Evolutionary conservation across 2,329 filamentous ascomycete species (phyloP).

Genomic region (Cercospora citrullina): DNA sequence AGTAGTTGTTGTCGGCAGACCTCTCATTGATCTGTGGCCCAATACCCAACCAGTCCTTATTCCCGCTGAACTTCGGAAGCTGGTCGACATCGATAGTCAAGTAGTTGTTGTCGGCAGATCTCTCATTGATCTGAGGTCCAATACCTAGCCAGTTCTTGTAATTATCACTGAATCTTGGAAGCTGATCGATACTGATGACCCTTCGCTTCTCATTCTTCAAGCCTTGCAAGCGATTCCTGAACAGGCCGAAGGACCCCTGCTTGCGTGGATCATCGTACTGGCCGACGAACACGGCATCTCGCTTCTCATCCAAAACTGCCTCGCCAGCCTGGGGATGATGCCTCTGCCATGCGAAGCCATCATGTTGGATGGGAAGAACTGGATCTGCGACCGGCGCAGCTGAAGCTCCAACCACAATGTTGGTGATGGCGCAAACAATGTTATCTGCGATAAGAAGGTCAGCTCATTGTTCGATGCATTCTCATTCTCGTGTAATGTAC

Average conservation of each 20-base stretch:
- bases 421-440: neutral
- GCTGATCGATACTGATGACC: neutral
- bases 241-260: neutral
- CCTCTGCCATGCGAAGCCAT: neutral
- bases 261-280: neutral
- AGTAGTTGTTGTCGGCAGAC: neutral
- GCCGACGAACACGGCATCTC: neutral
- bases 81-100: neutral
- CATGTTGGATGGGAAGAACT: neutral
- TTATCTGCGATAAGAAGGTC: neutral
- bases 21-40: neutral
- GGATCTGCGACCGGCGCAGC: conserved; percentile 5
- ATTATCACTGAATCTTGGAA: neutral
- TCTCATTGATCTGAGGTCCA: neutral
- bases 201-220: neutral
- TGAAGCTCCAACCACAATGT: neutral
- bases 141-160: neutral
- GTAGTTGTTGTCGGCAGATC: neutral
- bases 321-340: neutral
- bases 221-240: neutral
- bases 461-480: neutral
- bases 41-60: neutral
- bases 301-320: neutral
- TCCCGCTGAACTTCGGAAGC: neutral
- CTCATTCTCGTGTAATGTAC: neutral